A percentile compares a stretch with the other conserved stretches of the same genome.
Evolutionary conservation across 75 land plant genomes (phyloP).

Genomic region (Pinus tabuliformis): DNA sequence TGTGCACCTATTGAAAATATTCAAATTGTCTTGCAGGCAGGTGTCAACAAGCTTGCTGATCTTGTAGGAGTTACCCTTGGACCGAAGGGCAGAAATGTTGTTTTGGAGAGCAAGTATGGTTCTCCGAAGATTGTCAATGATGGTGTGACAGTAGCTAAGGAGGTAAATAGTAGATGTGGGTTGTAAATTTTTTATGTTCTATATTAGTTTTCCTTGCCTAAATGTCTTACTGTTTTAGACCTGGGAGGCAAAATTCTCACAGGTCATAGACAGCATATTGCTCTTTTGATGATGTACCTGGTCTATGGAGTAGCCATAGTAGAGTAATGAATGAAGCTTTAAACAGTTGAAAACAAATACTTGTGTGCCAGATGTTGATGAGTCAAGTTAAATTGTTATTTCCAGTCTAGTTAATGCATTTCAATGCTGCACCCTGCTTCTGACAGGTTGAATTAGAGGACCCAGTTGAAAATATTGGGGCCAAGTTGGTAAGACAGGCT

Average conservation of each 20-base stretch:
- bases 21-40: constrained; percentile 32
- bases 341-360: neutral
- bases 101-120: constrained; percentile 88
- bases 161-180: constrained; percentile 24
- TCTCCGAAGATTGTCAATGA: constrained; percentile 90
- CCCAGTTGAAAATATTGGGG: constrained; percentile 89
- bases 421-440: neutral
- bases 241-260: no score
- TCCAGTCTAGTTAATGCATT: neutral
- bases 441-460: constrained; percentile 84
- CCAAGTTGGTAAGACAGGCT: constrained; percentile 83
- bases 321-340: neutral
- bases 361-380: neutral
- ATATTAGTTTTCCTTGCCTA: no score
- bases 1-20: neutral
- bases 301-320: neutral
- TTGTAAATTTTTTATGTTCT: neutral
- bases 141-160: constrained; percentile 90
- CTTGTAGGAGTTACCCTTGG: constrained; percentile 88
- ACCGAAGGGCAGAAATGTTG: constrained; percentile 90
- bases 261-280: no score
- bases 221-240: no score
- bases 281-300: no score
- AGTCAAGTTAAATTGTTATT: neutral
- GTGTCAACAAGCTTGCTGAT: constrained; percentile 92